Percentiles rank a stretch among this genome's conserved stretches.
Conservation (phyloP, 1,284 basidiomycete genomes). For the Coniferiporia sulphurascens region DNA sequence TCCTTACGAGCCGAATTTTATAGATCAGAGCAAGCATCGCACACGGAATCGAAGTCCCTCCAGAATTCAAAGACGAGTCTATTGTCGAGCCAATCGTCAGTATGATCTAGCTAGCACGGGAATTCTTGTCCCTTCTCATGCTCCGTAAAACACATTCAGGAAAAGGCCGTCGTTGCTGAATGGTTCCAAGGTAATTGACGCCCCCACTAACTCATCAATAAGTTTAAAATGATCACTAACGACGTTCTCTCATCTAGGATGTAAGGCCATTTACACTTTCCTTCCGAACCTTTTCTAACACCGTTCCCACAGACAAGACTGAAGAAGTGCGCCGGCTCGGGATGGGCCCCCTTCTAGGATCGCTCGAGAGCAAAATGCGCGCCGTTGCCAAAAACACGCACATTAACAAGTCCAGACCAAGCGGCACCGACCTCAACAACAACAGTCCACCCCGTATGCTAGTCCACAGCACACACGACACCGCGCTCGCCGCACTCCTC, state of each 20-base stretch:
- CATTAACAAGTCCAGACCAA: neutral
- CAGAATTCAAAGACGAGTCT: slow-evolving; percentile 60
- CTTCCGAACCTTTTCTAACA: neutral
- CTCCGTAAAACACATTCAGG: slow-evolving; percentile 35
- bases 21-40: slow-evolving; percentile 65
- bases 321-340: slow-evolving; percentile 73
- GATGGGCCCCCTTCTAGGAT: slow-evolving; percentile 69
- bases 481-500: slow-evolving; percentile 63
- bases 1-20: neutral
- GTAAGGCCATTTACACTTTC: slow-evolving; percentile 28
- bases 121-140: neutral
- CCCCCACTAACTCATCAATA: too few species aligned
- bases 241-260: slow-evolving; percentile 28
- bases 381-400: slow-evolving; percentile 37
- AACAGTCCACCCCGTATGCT: slow-evolving; percentile 39
- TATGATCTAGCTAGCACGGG: slow-evolving; percentile 13
- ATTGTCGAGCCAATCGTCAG: slow-evolving; percentile 57
- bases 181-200: slow-evolving; percentile 62
- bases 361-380: slow-evolving; percentile 58
- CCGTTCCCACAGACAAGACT: slow-evolving; percentile 49
- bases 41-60: slow-evolving; percentile 64
- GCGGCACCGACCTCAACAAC: neutral
- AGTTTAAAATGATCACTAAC: too few species aligned
- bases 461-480: slow-evolving; percentile 74
- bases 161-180: slow-evolving; percentile 69